Conservation (phyloP, 2,329 filamentous ascomycete species). For the Verticillium isaacii region DNA sequence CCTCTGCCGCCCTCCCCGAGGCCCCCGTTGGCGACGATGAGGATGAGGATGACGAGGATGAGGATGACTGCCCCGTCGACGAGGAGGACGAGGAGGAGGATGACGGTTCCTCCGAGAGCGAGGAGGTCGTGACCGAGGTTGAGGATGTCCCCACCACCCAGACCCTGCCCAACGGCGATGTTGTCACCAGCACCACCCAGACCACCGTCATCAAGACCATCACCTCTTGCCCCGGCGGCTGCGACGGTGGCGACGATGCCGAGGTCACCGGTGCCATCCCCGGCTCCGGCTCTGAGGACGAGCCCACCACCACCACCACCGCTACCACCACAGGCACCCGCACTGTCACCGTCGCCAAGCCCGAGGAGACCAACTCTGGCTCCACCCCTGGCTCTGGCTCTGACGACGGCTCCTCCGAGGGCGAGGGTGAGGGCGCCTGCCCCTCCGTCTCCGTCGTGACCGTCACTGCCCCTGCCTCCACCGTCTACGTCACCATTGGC, state of each 20-base stretch:
- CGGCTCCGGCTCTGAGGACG: constrained; percentile 13
- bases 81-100: constrained; percentile 10
- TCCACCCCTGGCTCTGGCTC: neutral
- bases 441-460: constrained; percentile 14
- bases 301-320: constrained; percentile 32
- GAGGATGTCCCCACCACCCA: constrained; percentile 13
- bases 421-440: constrained; percentile 7
- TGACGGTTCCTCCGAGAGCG: constrained; percentile 10
- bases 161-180: constrained; percentile 31
- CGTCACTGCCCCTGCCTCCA: constrained; percentile 19
- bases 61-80: constrained; percentile 2
- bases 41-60: neutral
- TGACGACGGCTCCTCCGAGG: constrained; percentile 3
- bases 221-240: constrained; percentile 10
- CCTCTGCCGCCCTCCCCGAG: constrained; percentile 11
- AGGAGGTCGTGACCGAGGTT: constrained; percentile 7
- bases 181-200: constrained; percentile 36
- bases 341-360: constrained; percentile 26
- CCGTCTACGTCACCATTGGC: constrained; percentile 21
- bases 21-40: constrained; percentile 5
- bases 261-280: constrained; percentile 7
- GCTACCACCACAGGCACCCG: constrained; percentile 29
- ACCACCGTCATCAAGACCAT: constrained; percentile 25
- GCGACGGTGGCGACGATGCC: constrained; percentile 3
- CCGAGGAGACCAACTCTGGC: constrained; percentile 15